Evolutionary conservation across 2,329 filamentous ascomycete genomes (phyloP).

Genomic region (Verticillium alfalfae): DNA sequence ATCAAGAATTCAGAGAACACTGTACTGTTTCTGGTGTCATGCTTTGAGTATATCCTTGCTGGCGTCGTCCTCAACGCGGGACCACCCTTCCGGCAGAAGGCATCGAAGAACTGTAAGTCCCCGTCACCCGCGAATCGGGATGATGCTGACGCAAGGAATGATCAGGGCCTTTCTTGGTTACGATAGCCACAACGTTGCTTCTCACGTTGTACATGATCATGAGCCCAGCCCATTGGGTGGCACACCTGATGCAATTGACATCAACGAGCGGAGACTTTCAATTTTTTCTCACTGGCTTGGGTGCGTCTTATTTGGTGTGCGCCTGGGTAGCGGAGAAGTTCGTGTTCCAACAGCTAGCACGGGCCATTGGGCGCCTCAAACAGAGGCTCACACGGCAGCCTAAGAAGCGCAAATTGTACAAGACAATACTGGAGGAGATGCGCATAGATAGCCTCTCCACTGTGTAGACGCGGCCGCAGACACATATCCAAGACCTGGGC

Average conservation of each 20-base stretch:
- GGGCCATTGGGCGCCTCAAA: conserved; percentile 57
- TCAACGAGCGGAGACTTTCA: conserved; percentile 68
- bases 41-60: conserved; percentile 90
- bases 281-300: conserved; percentile 65
- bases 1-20: conserved; percentile 93
- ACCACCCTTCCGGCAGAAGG: conserved; percentile 77
- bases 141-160: conserved; percentile 11
- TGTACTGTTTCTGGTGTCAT: conserved; percentile 80
- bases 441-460: conserved; percentile 8
- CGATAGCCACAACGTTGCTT: conserved; percentile 62
- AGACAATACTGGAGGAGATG: conserved; percentile 69
- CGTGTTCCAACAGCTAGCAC: conserved; percentile 64
- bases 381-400: conserved; percentile 48
- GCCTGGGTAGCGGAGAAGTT: conserved; percentile 69
- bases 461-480: background rate
- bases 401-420: conserved; percentile 86
- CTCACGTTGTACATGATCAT: conserved; percentile 78
- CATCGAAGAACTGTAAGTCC: conserved; percentile 69
- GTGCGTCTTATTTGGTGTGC: conserved; percentile 59
- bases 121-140: conserved; percentile 1
- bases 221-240: conserved; percentile 63
- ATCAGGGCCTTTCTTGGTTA: conserved; percentile 75
- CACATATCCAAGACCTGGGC: background rate
- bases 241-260: conserved; percentile 79
- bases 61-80: conserved; percentile 90